Evolutionary conservation across 768 basidiomycete genomes (phyloP).

Genomic region (Suillus weaverae): DNA sequence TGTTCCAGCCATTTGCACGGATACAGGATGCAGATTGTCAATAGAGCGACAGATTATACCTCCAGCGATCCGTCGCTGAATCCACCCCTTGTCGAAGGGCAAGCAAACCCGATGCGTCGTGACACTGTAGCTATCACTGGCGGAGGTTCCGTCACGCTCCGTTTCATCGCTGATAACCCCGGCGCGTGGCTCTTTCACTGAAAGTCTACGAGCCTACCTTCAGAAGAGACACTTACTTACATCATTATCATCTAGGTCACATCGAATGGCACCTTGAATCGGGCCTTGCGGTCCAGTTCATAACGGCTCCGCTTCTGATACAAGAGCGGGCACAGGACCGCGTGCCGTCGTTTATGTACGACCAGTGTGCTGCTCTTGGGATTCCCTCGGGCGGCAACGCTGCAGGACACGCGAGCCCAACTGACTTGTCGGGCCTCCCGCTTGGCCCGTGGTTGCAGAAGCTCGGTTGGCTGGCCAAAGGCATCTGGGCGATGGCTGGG

Average conservation of each 20-base stretch:
- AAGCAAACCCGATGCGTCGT: slow-evolving; percentile 86
- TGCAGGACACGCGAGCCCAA: slow-evolving; percentile 70
- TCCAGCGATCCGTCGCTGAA: slow-evolving; percentile 76
- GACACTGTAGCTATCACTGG: slow-evolving; percentile 84
- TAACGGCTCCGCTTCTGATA: slow-evolving; percentile 75
- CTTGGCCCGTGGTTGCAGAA: slow-evolving; percentile 73
- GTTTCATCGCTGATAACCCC: slow-evolving; percentile 88
- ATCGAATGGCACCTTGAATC: slow-evolving; percentile 85
- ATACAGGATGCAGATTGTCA: slow-evolving; percentile 81
- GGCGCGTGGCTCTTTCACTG: slow-evolving; percentile 88
- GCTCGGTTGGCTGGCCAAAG: slow-evolving; percentile 70
- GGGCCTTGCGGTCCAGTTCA: slow-evolving; percentile 82
- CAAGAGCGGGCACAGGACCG: slow-evolving; percentile 49
- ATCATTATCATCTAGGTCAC: slow-evolving; percentile 49
- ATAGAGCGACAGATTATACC: slow-evolving; percentile 66
- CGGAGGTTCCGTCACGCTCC: slow-evolving; percentile 65
- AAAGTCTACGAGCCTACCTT: slow-evolving; percentile 34
- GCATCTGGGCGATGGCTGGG: slow-evolving; percentile 76
- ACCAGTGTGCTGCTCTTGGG: slow-evolving; percentile 71
- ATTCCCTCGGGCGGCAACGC: slow-evolving; percentile 78
- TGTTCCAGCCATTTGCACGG: slow-evolving; percentile 84
- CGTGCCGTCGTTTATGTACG: slow-evolving; percentile 59
- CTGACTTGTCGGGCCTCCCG: slow-evolving; percentile 65
- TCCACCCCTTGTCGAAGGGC: slow-evolving; percentile 75
- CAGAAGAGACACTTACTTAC: neutral